A percentile compares a stretch with the other conserved stretches of the same genome.
These are phyloP conservation scores for Aspergillus carbonarius DNA, from an alignment of 2,329 filamentous ascomycete species.

Conservation along the genomic window DNA sequence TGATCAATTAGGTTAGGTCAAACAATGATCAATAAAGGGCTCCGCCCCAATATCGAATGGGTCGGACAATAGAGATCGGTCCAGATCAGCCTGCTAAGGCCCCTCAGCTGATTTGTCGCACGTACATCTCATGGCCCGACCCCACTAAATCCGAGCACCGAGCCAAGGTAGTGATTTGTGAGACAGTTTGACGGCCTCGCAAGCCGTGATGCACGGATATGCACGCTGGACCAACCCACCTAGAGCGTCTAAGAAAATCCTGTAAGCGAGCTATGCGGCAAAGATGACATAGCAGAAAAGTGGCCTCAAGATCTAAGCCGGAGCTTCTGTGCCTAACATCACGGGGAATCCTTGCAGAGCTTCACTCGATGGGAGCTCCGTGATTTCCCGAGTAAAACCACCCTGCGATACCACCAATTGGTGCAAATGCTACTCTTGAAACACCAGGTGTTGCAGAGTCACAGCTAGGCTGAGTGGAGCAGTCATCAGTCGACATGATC, in stretches of 20 bases:
- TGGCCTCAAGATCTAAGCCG: background rate
- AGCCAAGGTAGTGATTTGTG: background rate
- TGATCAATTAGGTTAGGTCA: background rate
- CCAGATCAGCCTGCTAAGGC: slow-evolving; percentile 1
- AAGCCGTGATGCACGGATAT: slow-evolving; percentile 5
- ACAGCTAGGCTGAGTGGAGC: too few species aligned
- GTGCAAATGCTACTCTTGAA: background rate
- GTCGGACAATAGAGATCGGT: slow-evolving; percentile 1
- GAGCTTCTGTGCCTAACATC: background rate
- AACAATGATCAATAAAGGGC: slow-evolving; percentile 3
- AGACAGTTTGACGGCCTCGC: slow-evolving; percentile 1
- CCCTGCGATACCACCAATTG: background rate
- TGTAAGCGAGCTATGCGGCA: slow-evolving; percentile 7
- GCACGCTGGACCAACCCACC: background rate
- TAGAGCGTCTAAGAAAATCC: background rate
- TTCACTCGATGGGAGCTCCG: background rate
- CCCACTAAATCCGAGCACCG: background rate
- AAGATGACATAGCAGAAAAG: background rate
- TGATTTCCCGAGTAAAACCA: background rate
- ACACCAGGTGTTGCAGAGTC: background rate
- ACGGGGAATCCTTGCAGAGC: background rate
- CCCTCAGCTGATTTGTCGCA: slow-evolving; percentile 1
- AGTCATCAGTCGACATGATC: background rate
- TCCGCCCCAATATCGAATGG: background rate
- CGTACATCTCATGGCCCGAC: background rate